Evolutionary conservation across 2,329 filamentous ascomycete species (phyloP).

Genomic region (Ceratocystis colombiana): DNA sequence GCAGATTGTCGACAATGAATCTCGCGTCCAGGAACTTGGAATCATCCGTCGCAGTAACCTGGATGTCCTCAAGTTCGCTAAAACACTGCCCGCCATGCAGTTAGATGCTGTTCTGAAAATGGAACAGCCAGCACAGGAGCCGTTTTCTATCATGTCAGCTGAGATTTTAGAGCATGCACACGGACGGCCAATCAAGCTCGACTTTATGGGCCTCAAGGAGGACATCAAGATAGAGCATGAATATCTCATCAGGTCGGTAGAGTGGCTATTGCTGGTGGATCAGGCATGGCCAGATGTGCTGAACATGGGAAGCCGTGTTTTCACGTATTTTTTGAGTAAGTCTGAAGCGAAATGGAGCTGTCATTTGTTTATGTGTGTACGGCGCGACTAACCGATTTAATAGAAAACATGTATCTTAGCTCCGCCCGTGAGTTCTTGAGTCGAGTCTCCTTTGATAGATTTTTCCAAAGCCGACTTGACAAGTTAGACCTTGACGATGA

Average conservation of each 20-base stretch:
- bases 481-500: constrained; percentile 35
- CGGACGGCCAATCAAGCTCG: constrained; percentile 55
- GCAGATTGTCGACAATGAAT: constrained; percentile 54
- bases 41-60: constrained; percentile 68
- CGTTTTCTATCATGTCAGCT: constrained; percentile 41
- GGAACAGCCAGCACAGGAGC: constrained; percentile 25
- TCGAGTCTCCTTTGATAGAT: constrained; percentile 41
- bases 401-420: constrained; percentile 43
- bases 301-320: constrained; percentile 56
- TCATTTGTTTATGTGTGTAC: constrained; percentile 27
- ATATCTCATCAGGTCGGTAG: constrained; percentile 63
- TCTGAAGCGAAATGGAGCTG: constrained; percentile 30
- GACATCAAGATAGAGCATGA: constrained; percentile 56
- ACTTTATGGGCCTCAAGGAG: constrained; percentile 53
- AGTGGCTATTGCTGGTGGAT: constrained; percentile 72
- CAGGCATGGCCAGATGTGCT: constrained; percentile 64
- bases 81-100: constrained; percentile 51
- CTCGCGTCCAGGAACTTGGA: constrained; percentile 58
- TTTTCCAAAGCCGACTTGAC: constrained; percentile 35
- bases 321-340: constrained; percentile 77
- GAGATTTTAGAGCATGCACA: constrained; percentile 41
- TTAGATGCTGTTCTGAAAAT: constrained; percentile 39
- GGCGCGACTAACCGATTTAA: constrained; percentile 22
- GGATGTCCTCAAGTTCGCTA: constrained; percentile 62
- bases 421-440: constrained; percentile 46